These are phyloP conservation scores for Candida anutae DNA, from an alignment of 1,139 yeast species.

Conservation along the genomic window DNA sequence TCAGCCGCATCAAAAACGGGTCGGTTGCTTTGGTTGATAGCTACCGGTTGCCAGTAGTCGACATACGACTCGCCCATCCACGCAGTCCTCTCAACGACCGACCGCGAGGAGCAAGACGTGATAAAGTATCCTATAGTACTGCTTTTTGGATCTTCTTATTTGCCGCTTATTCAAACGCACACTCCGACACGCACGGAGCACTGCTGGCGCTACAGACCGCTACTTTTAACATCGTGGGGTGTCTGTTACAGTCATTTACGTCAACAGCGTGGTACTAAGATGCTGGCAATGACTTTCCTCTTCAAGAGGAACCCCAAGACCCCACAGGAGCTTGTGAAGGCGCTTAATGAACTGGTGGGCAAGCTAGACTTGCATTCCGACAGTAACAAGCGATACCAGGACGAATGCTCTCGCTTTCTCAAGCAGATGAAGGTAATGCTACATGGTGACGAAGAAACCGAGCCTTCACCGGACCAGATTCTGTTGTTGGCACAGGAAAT, in stretches of 20 bases:
- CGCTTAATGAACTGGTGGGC: slow-evolving; percentile 62
- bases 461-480: slow-evolving; percentile 72
- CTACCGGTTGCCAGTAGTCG: slow-evolving; percentile 29
- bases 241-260: too few species aligned
- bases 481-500: slow-evolving; percentile 69
- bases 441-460: slow-evolving; percentile 65
- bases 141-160: too few species aligned
- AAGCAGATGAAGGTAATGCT: slow-evolving; percentile 61
- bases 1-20: slow-evolving; percentile 38
- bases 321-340: slow-evolving; percentile 74
- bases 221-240: too few species aligned
- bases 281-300: slow-evolving; percentile 75
- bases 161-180: too few species aligned
- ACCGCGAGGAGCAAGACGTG: too few species aligned
- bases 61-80: slow-evolving; percentile 2
- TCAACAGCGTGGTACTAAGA: too few species aligned
- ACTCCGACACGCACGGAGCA: too few species aligned
- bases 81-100: too few species aligned
- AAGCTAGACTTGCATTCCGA: slow-evolving; percentile 55
- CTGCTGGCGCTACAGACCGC: too few species aligned
- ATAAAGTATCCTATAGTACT: too few species aligned
- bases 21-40: slow-evolving; percentile 38
- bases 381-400: slow-evolving; percentile 56
- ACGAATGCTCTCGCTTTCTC: slow-evolving; percentile 66
- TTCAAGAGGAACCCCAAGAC: slow-evolving; percentile 91